Conservation (phyloP, 2,329 filamentous ascomycete species). For the Colletotrichum somersetense region DNA sequence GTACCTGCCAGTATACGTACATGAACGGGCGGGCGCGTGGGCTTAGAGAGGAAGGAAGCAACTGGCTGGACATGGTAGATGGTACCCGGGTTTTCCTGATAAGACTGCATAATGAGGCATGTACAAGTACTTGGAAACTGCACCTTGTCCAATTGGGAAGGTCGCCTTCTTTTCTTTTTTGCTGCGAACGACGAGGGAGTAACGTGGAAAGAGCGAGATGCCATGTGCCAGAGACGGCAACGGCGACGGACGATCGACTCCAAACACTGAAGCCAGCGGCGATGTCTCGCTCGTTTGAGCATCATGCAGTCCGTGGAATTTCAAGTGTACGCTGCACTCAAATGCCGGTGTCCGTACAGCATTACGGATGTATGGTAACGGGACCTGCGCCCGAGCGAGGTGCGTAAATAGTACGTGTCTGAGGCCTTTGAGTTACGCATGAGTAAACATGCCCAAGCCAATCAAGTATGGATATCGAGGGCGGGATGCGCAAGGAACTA, state of each 20-base stretch:
- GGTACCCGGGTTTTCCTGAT: not conserved
- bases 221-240: not conserved
- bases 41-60: slow-evolving; percentile 16
- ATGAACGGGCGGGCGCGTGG: not conserved
- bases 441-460: not conserved
- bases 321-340: not conserved
- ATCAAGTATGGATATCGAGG: not conserved
- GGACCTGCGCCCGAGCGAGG: slow-evolving; percentile 1
- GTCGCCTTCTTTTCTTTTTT: not conserved
- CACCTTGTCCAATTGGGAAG: not conserved
- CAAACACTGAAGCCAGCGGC: not conserved
- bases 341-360: not conserved
- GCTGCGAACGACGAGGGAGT: not conserved
- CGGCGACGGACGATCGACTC: not conserved
- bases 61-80: not conserved
- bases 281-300: not conserved
- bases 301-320: not conserved
- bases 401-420: too few relatives aligned
- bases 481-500: not conserved
- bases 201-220: not conserved
- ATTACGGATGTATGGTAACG: too few relatives aligned
- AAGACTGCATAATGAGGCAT: not conserved
- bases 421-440: not conserved
- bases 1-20: not conserved
- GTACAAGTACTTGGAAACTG: not conserved